phyloP scores from a whole-genome alignment of 257 asterid species.

The Verbascum thapsus region DNA sequence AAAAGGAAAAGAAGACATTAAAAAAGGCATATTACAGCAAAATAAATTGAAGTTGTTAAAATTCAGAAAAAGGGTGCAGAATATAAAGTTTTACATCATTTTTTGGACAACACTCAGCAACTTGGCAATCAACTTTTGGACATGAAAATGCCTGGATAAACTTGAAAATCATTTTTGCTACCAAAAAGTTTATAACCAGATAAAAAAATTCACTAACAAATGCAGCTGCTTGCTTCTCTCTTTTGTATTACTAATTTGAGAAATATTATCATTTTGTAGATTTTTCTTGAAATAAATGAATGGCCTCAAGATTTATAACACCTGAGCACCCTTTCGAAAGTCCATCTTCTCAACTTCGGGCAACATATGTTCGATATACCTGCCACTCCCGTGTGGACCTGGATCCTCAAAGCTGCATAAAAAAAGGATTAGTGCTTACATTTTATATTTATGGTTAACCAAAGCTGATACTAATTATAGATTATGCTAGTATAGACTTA shows the following conservation, averaged over 20 bases:
- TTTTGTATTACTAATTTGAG: not conserved
- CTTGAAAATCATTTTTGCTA: not conserved
- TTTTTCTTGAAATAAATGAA: not conserved
- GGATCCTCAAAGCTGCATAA: conserved; percentile 94
- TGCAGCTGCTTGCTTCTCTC: not conserved
- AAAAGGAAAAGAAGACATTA: too few species aligned
- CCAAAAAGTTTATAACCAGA: conserved; percentile 6
- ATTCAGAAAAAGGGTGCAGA: conserved; percentile 13
- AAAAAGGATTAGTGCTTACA: conserved; percentile 23
- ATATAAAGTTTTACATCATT: not conserved
- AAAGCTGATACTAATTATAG: conserved; percentile 14
- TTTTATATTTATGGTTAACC: conserved; percentile 17
- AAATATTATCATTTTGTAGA: not conserved
- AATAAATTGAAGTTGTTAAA: conserved; percentile 26
- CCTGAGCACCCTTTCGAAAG: conserved; percentile 99
- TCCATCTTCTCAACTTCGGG: conserved; percentile 92
- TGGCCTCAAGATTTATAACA: conserved; percentile 24
- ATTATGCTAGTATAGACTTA: conserved; percentile 3
- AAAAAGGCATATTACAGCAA: conserved; percentile 23
- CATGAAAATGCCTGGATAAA: conserved; percentile 8
- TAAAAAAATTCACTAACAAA: not conserved
- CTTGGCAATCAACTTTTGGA: conserved; percentile 6
- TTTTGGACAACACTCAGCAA: not conserved
- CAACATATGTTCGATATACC: conserved; percentile 85
- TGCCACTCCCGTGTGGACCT: conserved; percentile 98